A percentile compares a stretch with the other conserved stretches of the same genome.
Evolutionary conservation across 805 yeast species (phyloP).

Genomic region (Cephaloascus albidus): DNA sequence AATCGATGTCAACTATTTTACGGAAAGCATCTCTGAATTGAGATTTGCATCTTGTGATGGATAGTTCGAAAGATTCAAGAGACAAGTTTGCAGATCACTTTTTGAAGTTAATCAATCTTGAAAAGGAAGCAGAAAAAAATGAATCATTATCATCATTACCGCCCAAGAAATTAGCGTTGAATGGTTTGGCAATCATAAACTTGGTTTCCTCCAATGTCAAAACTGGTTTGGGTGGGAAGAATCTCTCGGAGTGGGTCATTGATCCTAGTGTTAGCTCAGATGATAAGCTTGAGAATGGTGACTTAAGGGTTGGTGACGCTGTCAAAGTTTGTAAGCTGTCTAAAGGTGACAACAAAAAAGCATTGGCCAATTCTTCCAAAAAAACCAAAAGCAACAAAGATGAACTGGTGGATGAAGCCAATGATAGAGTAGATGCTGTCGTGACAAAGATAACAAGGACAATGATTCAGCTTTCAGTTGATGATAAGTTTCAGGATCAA

Average conservation of each 20-base stretch:
- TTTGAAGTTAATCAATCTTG: constrained; percentile 31
- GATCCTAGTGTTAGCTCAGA: constrained; percentile 38
- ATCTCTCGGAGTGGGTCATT: constrained; percentile 49
- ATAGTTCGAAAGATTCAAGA: too few relatives aligned
- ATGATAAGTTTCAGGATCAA: constrained; percentile 45
- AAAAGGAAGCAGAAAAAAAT: constrained; percentile 42
- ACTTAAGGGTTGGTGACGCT: constrained; percentile 67
- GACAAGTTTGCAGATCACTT: constrained; percentile 22
- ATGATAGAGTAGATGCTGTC: constrained; percentile 47
- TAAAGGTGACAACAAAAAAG: constrained; percentile 8
- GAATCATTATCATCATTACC: constrained; percentile 36
- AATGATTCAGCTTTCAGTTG: constrained; percentile 49
- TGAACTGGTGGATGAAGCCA: constrained; percentile 9
- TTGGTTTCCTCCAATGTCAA: constrained; percentile 49
- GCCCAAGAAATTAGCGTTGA: constrained; percentile 54
- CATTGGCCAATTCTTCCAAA: constrained; percentile 7
- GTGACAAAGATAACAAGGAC: constrained; percentile 43
- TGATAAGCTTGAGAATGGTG: constrained; percentile 34
- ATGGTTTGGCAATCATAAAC: constrained; percentile 72
- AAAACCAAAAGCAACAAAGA: constrained; percentile 19
- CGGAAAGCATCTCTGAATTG: too few relatives aligned
- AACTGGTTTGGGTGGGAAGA: constrained; percentile 75
- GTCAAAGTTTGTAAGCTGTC: constrained; percentile 49
- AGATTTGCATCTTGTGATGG: too few relatives aligned
- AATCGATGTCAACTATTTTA: too few relatives aligned